A percentile compares a stretch with the other conserved stretches of the same genome.
These are phyloP conservation scores for bread wheat (Triticum aestivum) DNA, from an alignment of 176 grass and related monocot species.

Conservation along the genomic window IWGSC_CS_RefSeq_v2.1 NC_057808.1:534920001-534920500, in stretches of 20 bases:
- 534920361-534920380: constrained; percentile 51
- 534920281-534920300: constrained; percentile 13
- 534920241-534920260: constrained; percentile 21
- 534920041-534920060: constrained; percentile 69
- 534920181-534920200: constrained; percentile 64
- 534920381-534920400: constrained; percentile 46
- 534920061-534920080: constrained; percentile 14
- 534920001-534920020: constrained; percentile 65
- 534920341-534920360: background rate
- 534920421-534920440: background rate
- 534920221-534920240: constrained; percentile 39
- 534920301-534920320: constrained; percentile 66
- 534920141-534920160: constrained; percentile 76
- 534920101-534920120: constrained; percentile 39
- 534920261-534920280: background rate
- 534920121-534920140: constrained; percentile 40
- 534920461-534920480: constrained; percentile 30
- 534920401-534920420: background rate
- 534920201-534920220: constrained; percentile 30
- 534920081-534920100: constrained; percentile 37
- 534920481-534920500: constrained; percentile 27
- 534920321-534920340: constrained; percentile 66
- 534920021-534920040: constrained; percentile 69
- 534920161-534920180: constrained; percentile 91
- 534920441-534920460: constrained; percentile 29